A percentile compares a stretch with the other conserved stretches of the same genome.
phyloP scores from a whole-genome alignment of 768 basidiomycete genomes.

The Dioszegia hungarica region DNA sequence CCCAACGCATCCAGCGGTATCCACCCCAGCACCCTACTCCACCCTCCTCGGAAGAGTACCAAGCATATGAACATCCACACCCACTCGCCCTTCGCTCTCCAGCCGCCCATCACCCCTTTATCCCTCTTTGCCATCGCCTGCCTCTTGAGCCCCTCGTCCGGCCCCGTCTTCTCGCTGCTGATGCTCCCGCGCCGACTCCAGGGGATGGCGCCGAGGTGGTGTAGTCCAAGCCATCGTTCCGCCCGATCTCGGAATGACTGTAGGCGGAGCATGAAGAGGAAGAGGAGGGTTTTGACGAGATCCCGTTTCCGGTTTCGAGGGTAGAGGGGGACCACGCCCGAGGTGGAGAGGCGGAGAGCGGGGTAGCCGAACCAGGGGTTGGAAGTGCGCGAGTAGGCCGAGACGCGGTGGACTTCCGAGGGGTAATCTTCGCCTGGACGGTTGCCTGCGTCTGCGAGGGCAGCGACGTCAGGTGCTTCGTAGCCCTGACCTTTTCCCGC shows the following conservation, averaged over 20 bases:
- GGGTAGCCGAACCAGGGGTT: conserved; percentile 50
- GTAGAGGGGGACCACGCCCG: conserved; percentile 26
- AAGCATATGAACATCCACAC: conserved; percentile 36
- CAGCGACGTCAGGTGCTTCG: too few species aligned
- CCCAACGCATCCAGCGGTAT: conserved; percentile 26
- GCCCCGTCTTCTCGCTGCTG: background rate
- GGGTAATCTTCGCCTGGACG: too few species aligned
- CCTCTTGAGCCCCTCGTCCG: conserved; percentile 2
- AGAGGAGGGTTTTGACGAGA: conserved; percentile 44
- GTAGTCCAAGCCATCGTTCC: conserved; percentile 26
- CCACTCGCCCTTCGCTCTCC: conserved; percentile 29
- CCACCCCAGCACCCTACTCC: conserved; percentile 20
- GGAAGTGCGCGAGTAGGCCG: conserved; percentile 26
- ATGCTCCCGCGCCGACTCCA: background rate
- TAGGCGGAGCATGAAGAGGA: conserved; percentile 43
- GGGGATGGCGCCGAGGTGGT: conserved; percentile 3
- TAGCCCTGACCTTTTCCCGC: too few species aligned
- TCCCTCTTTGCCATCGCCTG: background rate
- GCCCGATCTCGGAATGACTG: conserved; percentile 29
- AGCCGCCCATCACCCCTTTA: background rate
- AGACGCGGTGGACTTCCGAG: conserved; percentile 9
- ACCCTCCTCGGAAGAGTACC: conserved; percentile 32
- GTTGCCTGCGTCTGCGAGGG: too few species aligned
- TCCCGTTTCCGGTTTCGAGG: conserved; percentile 42
- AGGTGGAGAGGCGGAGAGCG: conserved; percentile 23